A percentile compares a stretch with the other conserved stretches of the same genome.
These are phyloP conservation scores for Endocalyx cinctus DNA, from an alignment of 2,329 filamentous ascomycete genomes.

Conservation along the genomic window DNA sequence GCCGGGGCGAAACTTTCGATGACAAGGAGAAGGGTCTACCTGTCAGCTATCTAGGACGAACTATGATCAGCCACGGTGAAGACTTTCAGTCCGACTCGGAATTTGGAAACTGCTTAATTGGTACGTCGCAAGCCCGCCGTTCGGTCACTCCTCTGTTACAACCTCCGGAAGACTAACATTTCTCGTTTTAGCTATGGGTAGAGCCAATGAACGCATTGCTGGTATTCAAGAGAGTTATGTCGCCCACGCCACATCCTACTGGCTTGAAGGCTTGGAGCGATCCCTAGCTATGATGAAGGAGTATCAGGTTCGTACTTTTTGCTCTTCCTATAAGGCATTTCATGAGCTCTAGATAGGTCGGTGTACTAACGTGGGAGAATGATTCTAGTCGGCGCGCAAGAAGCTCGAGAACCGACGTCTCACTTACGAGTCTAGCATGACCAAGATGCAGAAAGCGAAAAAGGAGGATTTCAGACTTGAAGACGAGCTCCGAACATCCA, in stretches of 20 bases:
- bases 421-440: constrained; percentile 83
- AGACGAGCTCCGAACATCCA: constrained; percentile 84
- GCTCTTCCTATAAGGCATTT: too few species aligned
- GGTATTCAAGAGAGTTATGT: constrained; percentile 82
- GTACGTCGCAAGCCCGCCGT: too few species aligned
- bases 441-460: constrained; percentile 90
- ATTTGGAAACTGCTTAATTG: constrained; percentile 79
- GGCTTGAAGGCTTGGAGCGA: constrained; percentile 88
- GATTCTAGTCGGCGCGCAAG: constrained; percentile 68
- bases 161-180: too few species aligned
- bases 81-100: constrained; percentile 90
- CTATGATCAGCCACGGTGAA: constrained; percentile 85
- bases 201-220: constrained; percentile 82
- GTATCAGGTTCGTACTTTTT: constrained; percentile 76
- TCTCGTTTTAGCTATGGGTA: constrained; percentile 58
- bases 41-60: constrained; percentile 71
- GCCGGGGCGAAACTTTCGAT: constrained; percentile 71
- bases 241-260: constrained; percentile 70
- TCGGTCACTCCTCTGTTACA: too few species aligned
- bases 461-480: constrained; percentile 90
- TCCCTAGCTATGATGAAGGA: constrained; percentile 95
- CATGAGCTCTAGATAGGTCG: too few species aligned
- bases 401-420: constrained; percentile 88
- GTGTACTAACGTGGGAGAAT: too few species aligned
- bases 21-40: constrained; percentile 86